These are phyloP conservation scores for Chalaropsis ovoidea DNA, from an alignment of 2,329 filamentous ascomycete species.

Conservation along the genomic window DNA sequence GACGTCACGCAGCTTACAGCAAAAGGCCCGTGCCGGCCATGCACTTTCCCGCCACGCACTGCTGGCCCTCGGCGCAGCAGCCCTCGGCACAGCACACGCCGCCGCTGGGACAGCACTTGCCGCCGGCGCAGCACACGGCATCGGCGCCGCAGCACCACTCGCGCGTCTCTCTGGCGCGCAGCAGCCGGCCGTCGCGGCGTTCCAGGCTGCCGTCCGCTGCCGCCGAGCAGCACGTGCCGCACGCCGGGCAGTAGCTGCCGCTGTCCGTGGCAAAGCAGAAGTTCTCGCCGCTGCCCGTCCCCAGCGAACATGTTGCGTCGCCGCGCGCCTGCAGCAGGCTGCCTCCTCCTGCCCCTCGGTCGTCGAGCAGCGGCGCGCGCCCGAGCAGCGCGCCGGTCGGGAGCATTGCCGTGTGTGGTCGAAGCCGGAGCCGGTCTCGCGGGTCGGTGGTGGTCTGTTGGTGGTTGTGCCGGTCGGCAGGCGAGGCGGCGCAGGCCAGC, in stretches of 20 bases:
- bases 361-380: background rate
- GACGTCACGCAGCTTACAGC: background rate
- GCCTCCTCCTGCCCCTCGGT: background rate
- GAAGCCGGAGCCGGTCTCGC: too few species aligned
- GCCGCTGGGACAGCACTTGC: conserved; percentile 23
- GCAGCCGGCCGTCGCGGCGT: background rate
- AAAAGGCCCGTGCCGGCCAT: conserved; percentile 1
- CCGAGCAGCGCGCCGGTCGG: conserved; percentile 4
- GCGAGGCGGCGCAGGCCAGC: background rate
- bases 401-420: background rate
- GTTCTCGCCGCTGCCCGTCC: conserved; percentile 18
- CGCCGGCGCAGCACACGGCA: conserved; percentile 25
- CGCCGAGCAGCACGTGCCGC: conserved; percentile 24
- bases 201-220: background rate
- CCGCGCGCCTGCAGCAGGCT: background rate
- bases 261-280: conserved; percentile 24
- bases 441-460: background rate
- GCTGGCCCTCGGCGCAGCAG: conserved; percentile 23
- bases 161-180: background rate
- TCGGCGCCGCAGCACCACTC: conserved; percentile 24
- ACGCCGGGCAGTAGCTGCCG: conserved; percentile 21
- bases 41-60: conserved; percentile 23
- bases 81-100: conserved; percentile 25
- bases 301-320: conserved; percentile 11
- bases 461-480: background rate